Percentiles rank a stretch among this genome's conserved stretches.
phyloP scores from a whole-genome alignment of 345 rosid species.

The Camelina hispida region DNA sequence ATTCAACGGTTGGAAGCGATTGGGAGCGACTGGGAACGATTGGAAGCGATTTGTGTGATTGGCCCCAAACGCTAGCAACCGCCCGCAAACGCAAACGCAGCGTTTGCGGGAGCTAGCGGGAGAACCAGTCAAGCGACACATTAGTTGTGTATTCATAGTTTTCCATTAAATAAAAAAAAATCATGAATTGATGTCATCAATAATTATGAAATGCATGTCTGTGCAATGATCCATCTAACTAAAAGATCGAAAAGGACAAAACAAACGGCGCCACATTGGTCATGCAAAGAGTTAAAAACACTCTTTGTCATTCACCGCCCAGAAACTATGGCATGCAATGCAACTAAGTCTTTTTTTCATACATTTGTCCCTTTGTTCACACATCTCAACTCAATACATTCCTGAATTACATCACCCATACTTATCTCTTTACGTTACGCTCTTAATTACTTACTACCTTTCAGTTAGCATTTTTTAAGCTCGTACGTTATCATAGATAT shows the following conservation, averaged over 20 bases:
- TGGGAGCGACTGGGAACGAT: too few relatives aligned
- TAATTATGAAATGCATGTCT: too few relatives aligned
- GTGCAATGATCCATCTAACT: background rate
- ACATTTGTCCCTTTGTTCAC: slow-evolving; percentile 37
- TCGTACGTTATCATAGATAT: background rate
- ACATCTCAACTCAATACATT: slow-evolving; percentile 33
- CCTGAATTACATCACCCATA: slow-evolving; percentile 20
- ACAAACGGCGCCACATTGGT: slow-evolving; percentile 12
- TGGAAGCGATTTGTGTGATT: too few relatives aligned
- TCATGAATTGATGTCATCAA: too few relatives aligned
- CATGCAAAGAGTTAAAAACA: background rate
- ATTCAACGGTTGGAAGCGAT: too few relatives aligned
- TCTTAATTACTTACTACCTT: slow-evolving; percentile 4
- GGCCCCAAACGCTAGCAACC: too few relatives aligned
- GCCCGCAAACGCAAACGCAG: too few relatives aligned
- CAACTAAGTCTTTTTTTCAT: slow-evolving; percentile 9
- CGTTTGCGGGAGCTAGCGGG: too few relatives aligned
- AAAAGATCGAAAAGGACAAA: background rate
- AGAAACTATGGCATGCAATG: slow-evolving; percentile 31
- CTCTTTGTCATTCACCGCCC: slow-evolving; percentile 13
- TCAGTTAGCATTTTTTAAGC: slow-evolving; percentile 13
- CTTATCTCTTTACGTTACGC: slow-evolving; percentile 27
- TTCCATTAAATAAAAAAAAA: too few relatives aligned
- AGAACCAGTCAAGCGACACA: too few relatives aligned
- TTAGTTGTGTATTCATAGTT: too few relatives aligned